phyloP scores from a whole-genome alignment of 139 green algal genomes.

The Chlamydomonas sphaeroides region DNA sequence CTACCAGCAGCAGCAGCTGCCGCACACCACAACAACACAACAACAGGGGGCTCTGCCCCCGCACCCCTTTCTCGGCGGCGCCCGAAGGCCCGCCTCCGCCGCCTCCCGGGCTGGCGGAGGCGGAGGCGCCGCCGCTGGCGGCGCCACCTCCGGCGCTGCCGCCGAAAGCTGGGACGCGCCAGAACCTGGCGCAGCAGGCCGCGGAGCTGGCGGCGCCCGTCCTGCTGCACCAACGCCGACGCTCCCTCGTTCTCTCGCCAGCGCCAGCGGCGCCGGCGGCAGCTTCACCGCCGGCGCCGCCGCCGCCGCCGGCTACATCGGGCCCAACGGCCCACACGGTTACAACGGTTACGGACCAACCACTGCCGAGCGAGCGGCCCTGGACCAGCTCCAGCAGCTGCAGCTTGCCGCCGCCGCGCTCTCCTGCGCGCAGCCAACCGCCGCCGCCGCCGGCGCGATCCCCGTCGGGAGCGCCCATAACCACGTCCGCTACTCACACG shows the following conservation, averaged over 20 bases:
- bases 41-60: slow-evolving; percentile 44
- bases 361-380: background rate
- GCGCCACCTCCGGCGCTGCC: background rate
- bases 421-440: background rate
- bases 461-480: slow-evolving; percentile 28
- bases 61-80: slow-evolving; percentile 39
- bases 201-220: too few species aligned
- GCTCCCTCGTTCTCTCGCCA: background rate
- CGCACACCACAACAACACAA: slow-evolving; percentile 15
- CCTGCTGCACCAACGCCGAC: background rate
- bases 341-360: too few species aligned
- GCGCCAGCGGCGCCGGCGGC: background rate
- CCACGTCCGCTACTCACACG: slow-evolving; percentile 19
- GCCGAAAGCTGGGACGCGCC: too few species aligned
- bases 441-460: background rate
- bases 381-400: slow-evolving; percentile 22
- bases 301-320: background rate
- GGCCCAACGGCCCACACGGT: too few species aligned
- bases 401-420: background rate
- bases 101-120: background rate
- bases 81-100: slow-evolving; percentile 19
- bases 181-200: too few species aligned
- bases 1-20: background rate
- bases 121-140: background rate
- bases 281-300: background rate